Evolutionary conservation across 2,329 filamentous ascomycete genomes (phyloP), one percentile per base, ranked within the genome.

Genomic region (Hypoxylon sp.): DNA sequence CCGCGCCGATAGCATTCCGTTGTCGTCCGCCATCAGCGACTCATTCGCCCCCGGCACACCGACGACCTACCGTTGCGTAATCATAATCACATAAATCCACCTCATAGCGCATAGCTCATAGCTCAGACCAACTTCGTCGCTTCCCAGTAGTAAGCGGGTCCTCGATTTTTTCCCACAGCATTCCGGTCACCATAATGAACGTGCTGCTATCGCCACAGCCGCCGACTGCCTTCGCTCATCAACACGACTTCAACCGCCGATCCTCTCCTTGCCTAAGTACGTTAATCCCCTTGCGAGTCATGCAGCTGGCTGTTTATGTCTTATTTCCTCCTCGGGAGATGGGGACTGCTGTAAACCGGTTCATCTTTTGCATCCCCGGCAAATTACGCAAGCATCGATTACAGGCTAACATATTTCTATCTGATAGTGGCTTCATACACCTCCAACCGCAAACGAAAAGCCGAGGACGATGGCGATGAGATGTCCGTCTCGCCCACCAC

Each of bases 401-500:
- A 10, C 37, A n/a, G 39, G 51, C 60, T 69, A 51, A 68, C 62
- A 34, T 37, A 13, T 13, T 17, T 22, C 7, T 50, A 15, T 32
- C 32, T 24, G 8, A 62, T 30, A 84, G 82, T 79, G 70, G 79
- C 81, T 67, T 82, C 85, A 7, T 82, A 85, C 63, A 84, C 77
- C 17, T 70, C 74, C 34, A 81, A 78, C 71, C 82, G 85, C 70
- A 98, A 98, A 84, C 90, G 95, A 79, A 98, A 98, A 84, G 93
- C 92, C 73, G 88, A 90, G 59, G 88, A 90, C 53, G 92, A 94
- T 67, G 89, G 90, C 75, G 91, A 94, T 75, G 92, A 93, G 74
- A 97, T 98, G 92, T 93, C 91, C 62, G 89, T 94, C 72, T 97
- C 94, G 37, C 94, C 94, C 6, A 86, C 87, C 62, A 89, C 86